Conservation (phyloP, 345 rosid genomes). For the Pugionium cornutum region DNA sequence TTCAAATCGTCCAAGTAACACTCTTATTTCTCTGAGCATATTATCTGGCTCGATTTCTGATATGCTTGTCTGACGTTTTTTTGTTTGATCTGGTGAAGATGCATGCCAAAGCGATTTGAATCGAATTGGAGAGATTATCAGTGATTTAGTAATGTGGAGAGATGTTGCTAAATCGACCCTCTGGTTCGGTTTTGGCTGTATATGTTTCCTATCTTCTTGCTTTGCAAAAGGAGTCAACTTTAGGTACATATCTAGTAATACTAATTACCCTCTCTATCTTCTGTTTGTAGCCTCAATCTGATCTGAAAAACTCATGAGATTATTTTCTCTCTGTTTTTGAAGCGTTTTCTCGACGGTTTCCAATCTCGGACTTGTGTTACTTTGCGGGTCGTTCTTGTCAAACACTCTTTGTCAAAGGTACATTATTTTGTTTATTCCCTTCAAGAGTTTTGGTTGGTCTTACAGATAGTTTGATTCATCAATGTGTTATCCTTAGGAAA, state of each 20-base stretch:
- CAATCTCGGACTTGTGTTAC: conserved; percentile 76
- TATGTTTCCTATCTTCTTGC: conserved; percentile 74
- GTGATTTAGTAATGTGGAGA: conserved; percentile 81
- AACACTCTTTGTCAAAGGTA: conserved; percentile 78
- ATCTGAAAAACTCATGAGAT: conserved; percentile 5
- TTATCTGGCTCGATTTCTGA: conserved; percentile 25
- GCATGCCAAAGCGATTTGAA: conserved; percentile 55
- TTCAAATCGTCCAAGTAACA: conserved; percentile 50
- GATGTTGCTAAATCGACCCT: conserved; percentile 81
- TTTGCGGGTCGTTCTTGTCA: conserved; percentile 81
- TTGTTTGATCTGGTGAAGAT: conserved; percentile 43
- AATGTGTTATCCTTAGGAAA: conserved; percentile 45
- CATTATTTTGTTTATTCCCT: neutral
- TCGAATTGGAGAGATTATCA: conserved; percentile 51
- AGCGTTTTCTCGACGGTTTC: conserved; percentile 72
- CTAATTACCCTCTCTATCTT: neutral
- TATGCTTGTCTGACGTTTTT: neutral
- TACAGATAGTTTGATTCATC: conserved; percentile 3
- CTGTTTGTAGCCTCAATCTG: neutral
- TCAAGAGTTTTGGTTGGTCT: neutral
- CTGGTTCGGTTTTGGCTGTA: conserved; percentile 86
- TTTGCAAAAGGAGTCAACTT: conserved; percentile 73
- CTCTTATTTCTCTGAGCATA: neutral
- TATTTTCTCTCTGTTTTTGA: conserved; percentile 17
- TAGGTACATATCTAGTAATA: conserved; percentile 45